phyloP scores from a whole-genome alignment of 257 asterid genomes.

The Nicotiana otophora region DNA sequence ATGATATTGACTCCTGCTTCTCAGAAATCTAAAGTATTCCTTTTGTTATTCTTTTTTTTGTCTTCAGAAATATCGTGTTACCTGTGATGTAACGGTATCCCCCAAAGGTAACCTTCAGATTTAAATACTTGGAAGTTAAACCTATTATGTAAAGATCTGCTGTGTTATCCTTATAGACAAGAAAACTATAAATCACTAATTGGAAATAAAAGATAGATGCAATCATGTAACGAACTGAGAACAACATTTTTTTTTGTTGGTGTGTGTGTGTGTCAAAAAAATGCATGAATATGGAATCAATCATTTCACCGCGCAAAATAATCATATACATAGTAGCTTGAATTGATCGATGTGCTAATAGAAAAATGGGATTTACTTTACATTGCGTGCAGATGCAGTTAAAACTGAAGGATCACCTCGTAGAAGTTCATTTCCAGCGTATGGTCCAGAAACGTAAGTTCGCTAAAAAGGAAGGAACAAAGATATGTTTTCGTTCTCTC shows the following conservation, averaged over 20 bases:
- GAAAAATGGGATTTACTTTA: background rate
- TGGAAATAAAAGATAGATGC: background rate
- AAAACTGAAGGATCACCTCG: background rate
- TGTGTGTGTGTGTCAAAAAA: no score
- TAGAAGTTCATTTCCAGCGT: background rate
- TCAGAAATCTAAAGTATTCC: background rate
- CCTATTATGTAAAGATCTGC: background rate
- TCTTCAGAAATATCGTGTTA: constrained; percentile 33
- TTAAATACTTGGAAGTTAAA: background rate
- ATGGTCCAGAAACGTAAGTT: constrained; percentile 29
- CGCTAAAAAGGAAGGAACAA: no score
- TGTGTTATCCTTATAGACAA: background rate
- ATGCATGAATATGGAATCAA: no score
- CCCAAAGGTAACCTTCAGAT: constrained; percentile 20
- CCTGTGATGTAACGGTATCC: constrained; percentile 13
- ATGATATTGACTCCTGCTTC: background rate
- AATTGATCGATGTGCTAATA: no score
- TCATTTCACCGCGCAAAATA: no score
- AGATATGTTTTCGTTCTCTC: no score
- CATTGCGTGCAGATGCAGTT: constrained; percentile 20
- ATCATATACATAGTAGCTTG: background rate
- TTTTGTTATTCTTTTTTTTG: background rate
- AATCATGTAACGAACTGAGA: background rate
- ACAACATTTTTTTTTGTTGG: no score
- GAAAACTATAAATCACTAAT: background rate